Evolutionary conservation across 2,329 filamentous ascomycete species (phyloP).

Genomic region (Leptodontidium sp.): DNA sequence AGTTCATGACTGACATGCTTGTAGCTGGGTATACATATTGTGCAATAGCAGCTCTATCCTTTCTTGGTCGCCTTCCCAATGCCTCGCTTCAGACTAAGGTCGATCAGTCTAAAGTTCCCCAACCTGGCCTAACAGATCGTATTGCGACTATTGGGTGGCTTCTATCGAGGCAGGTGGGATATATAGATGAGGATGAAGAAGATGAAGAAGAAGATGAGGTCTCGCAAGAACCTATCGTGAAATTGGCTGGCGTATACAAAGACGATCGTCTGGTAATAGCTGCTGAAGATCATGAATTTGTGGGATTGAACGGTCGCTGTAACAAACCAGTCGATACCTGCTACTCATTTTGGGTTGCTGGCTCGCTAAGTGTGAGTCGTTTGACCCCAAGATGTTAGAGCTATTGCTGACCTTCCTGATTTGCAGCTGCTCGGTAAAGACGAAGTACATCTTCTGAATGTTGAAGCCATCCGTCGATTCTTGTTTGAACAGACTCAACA

Average conservation of each 20-base stretch:
- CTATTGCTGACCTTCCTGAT: slow-evolving; percentile 27
- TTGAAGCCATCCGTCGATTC: slow-evolving; percentile 73
- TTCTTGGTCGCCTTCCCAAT: slow-evolving; percentile 59
- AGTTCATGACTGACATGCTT: slow-evolving; percentile 31
- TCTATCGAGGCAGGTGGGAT: slow-evolving; percentile 69
- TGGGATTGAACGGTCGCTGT: slow-evolving; percentile 88
- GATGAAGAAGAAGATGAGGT: slow-evolving; percentile 35
- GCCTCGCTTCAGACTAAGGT: neutral
- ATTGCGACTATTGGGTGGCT: slow-evolving; percentile 60
- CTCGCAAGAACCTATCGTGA: neutral
- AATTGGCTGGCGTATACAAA: slow-evolving; percentile 31
- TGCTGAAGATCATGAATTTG: slow-evolving; percentile 49
- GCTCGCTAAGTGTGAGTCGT: slow-evolving; percentile 59
- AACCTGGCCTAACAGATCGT: slow-evolving; percentile 48
- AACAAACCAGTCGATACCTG: slow-evolving; percentile 96
- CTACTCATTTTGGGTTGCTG: slow-evolving; percentile 92
- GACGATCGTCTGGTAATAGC: slow-evolving; percentile 42
- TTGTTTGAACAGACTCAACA: slow-evolving; percentile 89
- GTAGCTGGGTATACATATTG: slow-evolving; percentile 91
- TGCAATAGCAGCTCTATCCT: slow-evolving; percentile 77
- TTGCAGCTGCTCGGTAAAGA: slow-evolving; percentile 63
- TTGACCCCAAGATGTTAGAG: neutral
- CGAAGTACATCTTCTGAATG: slow-evolving; percentile 61
- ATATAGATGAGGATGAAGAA: slow-evolving; percentile 58
- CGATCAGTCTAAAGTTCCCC: slow-evolving; percentile 9